Evolutionary conservation across 306 rosid species (phyloP).

Genomic region (Prunus mira): DNA sequence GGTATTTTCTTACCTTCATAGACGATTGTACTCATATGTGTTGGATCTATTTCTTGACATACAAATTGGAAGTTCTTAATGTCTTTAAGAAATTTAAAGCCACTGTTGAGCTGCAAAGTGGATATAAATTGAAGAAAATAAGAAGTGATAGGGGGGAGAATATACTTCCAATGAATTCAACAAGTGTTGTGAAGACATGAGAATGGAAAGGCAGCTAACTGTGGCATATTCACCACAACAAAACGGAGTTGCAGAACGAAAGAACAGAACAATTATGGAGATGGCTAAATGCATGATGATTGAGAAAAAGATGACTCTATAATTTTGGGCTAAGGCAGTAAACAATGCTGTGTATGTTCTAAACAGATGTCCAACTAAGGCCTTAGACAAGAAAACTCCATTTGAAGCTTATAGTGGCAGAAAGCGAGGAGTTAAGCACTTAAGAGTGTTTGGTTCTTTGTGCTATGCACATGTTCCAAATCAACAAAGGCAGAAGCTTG

Average conservation of each 20-base stretch:
- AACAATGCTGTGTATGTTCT: neutral
- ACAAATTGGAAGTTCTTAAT: neutral
- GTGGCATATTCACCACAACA: neutral
- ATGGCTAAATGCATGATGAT: neutral
- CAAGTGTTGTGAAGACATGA: neutral
- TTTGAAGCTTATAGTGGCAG: slow-evolving; percentile 3
- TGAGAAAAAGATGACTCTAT: neutral
- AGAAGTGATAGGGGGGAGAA: neutral
- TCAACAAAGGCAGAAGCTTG: neutral
- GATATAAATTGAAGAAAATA: neutral
- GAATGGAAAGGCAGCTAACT: neutral
- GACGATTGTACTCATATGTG: too few species aligned
- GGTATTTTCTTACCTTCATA: neutral
- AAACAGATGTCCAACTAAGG: neutral
- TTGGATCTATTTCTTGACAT: neutral
- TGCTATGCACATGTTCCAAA: neutral
- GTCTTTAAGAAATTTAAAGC: neutral
- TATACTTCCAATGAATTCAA: neutral
- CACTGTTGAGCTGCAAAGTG: neutral
- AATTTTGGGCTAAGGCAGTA: neutral
- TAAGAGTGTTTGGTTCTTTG: neutral
- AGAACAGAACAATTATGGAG: neutral
- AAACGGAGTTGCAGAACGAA: neutral
- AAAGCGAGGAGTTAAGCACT: neutral
- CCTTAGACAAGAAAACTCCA: neutral